Percentiles rank a stretch among this genome's conserved stretches.
Evolutionary conservation across 345 rosid genomes (phyloP).

Genomic region (Syzygium jambos): DNA sequence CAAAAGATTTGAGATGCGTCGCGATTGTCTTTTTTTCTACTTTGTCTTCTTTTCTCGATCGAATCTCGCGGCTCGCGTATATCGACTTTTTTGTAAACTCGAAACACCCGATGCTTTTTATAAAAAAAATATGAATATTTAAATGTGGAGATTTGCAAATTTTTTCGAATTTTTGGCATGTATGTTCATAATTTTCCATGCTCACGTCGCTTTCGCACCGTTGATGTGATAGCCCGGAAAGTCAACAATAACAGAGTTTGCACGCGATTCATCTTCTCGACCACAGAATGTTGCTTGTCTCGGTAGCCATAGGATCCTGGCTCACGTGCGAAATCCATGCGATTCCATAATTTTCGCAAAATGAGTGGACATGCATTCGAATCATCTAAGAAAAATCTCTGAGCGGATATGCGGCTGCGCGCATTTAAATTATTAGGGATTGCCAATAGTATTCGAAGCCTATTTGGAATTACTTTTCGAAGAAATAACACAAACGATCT

Average conservation of each 20-base stretch:
- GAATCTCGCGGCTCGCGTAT: neutral
- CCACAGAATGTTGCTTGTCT: neutral
- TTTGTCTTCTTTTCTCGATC: neutral
- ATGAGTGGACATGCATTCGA: neutral
- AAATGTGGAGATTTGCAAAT: neutral
- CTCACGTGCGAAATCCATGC: neutral
- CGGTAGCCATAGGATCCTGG: neutral
- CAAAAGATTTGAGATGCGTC: neutral
- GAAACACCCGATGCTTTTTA: neutral
- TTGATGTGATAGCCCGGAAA: neutral
- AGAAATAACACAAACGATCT: neutral
- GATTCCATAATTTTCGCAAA: neutral
- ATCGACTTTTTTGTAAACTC: neutral
- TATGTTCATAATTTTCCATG: neutral
- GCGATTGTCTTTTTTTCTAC: neutral
- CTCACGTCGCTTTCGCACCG: neutral
- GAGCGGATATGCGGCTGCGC: too few species aligned
- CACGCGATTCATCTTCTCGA: neutral
- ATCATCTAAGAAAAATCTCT: neutral
- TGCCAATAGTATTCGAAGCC: too few species aligned
- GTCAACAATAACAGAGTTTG: neutral
- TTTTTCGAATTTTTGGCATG: neutral
- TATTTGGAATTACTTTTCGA: neutral
- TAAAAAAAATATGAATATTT: neutral
- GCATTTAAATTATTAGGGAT: neutral